Base-by-base conservation (phyloP, 352 stramenopile genomes). In the Albugo candida region DNA sequence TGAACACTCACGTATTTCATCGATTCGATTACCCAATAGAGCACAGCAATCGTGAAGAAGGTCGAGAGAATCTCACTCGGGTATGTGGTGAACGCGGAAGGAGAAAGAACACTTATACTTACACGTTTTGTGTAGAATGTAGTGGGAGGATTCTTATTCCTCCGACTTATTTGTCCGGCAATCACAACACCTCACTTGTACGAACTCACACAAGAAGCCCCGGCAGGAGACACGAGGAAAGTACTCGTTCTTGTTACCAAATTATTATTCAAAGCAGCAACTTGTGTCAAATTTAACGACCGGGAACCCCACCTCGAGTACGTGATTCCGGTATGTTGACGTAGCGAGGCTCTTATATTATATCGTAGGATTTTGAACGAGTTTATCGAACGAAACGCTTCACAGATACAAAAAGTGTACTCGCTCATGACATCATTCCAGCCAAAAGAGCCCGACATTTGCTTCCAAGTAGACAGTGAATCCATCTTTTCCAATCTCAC, bases 221-320 rank as follows among this genome's bases (percentile, higher is more conserved):
- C 80, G 5, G 59, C 55, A 13, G 59, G 74, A 0, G 70, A 84
- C 46, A 85, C 72, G 0, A 65, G 80, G n/a, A 70, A 75, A 36
- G 67, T 88, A 20, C 66, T 93, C n/a, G 78, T 93, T 18, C 61
- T 91, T 0, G 61, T 93, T 36, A 91, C 77, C 0, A 93, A 93
- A 41, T 44, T 93, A n/a, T 49, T 93, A 11, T 91, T 91, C 53
- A 93, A 93, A 55, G 87, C 76, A 5, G 78, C 80, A 21, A 93
- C 75, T 5, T 81, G 68, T 12, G 78, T 93, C 36, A 67, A 82
- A 40, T 93, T 93, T 54, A 77, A 74, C 44, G 77, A 91, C 13
- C 62, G 76, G 20, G 80, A 93, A 49, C 64, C 80, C 1, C 70
- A 91, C 52, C 67, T 91, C 47, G 68, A 75, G 79, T 92, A 55